Evolutionary conservation across 164 flowering plant species (phyloP).

Genomic region (Chloranthus sessilifolius): DNA sequence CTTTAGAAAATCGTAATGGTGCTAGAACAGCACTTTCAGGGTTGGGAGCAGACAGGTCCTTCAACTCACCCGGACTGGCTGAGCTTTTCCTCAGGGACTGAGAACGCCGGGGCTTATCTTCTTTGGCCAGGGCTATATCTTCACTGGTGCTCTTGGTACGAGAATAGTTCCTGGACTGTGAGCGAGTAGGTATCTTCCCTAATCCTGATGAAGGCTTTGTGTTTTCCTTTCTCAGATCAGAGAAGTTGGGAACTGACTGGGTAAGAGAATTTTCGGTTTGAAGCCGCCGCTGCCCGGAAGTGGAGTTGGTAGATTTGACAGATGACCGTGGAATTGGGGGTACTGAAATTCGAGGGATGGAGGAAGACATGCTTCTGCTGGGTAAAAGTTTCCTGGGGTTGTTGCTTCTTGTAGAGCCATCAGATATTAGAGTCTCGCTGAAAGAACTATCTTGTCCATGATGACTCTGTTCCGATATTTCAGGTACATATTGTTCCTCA

Average conservation of each 20-base stretch:
- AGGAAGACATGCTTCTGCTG: slow-evolving; percentile 43
- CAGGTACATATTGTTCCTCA: slow-evolving; percentile 56
- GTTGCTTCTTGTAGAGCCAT: slow-evolving; percentile 41
- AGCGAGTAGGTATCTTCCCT: slow-evolving; percentile 44
- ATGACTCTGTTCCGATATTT: slow-evolving; percentile 32
- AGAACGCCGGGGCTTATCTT: slow-evolving; percentile 60
- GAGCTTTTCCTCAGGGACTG: slow-evolving; percentile 55
- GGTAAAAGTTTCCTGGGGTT: slow-evolving; percentile 53
- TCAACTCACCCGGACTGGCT: slow-evolving; percentile 42
- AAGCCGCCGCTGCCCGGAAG: slow-evolving; percentile 50
- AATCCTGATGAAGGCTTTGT: slow-evolving; percentile 65
- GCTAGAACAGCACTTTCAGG: slow-evolving; percentile 43
- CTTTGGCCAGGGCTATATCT: slow-evolving; percentile 44
- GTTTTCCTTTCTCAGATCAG: slow-evolving; percentile 85
- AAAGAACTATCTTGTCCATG: slow-evolving; percentile 33
- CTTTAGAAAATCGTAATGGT: slow-evolving; percentile 43
- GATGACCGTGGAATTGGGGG: slow-evolving; percentile 49
- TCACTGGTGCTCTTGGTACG: slow-evolving; percentile 72
- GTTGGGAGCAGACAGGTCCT: slow-evolving; percentile 39
- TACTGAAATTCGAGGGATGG: slow-evolving; percentile 54
- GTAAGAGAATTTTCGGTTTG: slow-evolving; percentile 74
- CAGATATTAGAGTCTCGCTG: slow-evolving; percentile 30
- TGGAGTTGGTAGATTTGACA: slow-evolving; percentile 39
- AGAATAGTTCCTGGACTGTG: slow-evolving; percentile 44
- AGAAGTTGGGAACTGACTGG: slow-evolving; percentile 92